Base-by-base conservation (phyloP, 768 basidiomycete genomes). In the Tricholoma sp. region DNA sequence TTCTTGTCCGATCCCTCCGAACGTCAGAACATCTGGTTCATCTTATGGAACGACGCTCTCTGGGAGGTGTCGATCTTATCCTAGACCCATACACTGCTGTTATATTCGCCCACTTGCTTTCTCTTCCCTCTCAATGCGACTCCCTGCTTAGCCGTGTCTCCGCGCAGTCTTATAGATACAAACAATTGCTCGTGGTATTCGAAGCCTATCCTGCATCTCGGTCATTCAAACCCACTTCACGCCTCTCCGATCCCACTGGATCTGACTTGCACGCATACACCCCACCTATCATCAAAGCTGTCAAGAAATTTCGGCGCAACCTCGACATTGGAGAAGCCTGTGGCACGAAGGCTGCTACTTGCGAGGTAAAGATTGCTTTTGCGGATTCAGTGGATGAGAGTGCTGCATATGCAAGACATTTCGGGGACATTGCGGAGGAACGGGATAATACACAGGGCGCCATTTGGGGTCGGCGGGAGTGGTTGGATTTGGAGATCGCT, bases 251-350 rank as follows among this genome's bases (percentile, higher is more conserved):
- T 50, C 21, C 54, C 18, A 27, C 22, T 43, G 39, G 41, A 4
- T 19, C 2, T 32, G 39, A 27, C 31, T 63, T 76, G 32, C 75
- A 76, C 54, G 80, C 84, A 0, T 89, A 85, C 64, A 81, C 86
- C 0, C 82, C 83, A 2, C 85, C 87, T 0, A 78, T 88, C 37
- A 62, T 88, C 56, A 90, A 86, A 61, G 83, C 87, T 0, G 72
- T 91, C 63, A 84, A 81, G 69, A 87, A 81, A 66, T 78, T 93
- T 29, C 72, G 82, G 56, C 74, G 90, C 54, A 81, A 83, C 59
- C 52, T 91, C 21, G 76, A 69, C 21, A 82, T 93, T 14, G 75
- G 81, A 0, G 85, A 86, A 58, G 88, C 79, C 1, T 84, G 76
- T 60, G 76, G 76, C 47, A 76, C 74, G 45, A 85, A 85, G 66